A percentile compares a stretch with the other conserved stretches of the same genome.
phyloP scores from a whole-genome alignment of 805 yeast genomes.

The Blastobotrys robertii region DNA sequence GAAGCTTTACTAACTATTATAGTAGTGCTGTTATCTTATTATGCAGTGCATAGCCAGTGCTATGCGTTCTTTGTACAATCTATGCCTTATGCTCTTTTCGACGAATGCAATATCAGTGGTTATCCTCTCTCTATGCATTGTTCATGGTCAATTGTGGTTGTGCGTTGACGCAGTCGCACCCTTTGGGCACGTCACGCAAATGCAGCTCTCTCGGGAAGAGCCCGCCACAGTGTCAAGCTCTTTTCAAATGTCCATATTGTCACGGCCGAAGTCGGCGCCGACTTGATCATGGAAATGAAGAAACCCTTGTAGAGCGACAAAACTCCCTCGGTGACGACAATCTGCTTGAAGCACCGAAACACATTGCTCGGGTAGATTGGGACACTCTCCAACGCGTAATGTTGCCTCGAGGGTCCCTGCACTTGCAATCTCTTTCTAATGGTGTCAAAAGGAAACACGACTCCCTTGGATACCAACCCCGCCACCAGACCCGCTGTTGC shows the following conservation, averaged over 20 bases:
- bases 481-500: slow-evolving; percentile 64
- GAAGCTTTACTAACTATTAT: too few species aligned
- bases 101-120: too few species aligned
- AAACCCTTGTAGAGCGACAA: slow-evolving; percentile 69
- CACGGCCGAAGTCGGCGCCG: slow-evolving; percentile 62
- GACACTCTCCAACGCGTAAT: slow-evolving; percentile 14
- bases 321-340: slow-evolving; percentile 49
- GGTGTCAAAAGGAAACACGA: slow-evolving; percentile 81
- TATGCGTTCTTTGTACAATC: too few species aligned
- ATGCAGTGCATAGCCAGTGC: too few species aligned
- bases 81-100: too few species aligned
- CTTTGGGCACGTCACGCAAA: too few species aligned
- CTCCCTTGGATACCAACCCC: slow-evolving; percentile 62
- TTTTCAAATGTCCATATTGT: slow-evolving; percentile 58
- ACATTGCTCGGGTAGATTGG: slow-evolving; percentile 20
- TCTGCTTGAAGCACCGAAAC: slow-evolving; percentile 25
- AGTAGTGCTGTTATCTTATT: too few species aligned
- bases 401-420: slow-evolving; percentile 28
- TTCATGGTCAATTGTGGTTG: too few species aligned
- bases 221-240: slow-evolving; percentile 18
- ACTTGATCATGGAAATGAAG: slow-evolving; percentile 57
- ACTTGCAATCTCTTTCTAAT: slow-evolving; percentile 72
- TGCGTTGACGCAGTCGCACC: too few species aligned
- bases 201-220: slow-evolving; percentile 1
- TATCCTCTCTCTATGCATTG: too few species aligned